Conservation (phyloP, 108 stramenopile genomes). For the Stephanodiscus triporus region DNA sequence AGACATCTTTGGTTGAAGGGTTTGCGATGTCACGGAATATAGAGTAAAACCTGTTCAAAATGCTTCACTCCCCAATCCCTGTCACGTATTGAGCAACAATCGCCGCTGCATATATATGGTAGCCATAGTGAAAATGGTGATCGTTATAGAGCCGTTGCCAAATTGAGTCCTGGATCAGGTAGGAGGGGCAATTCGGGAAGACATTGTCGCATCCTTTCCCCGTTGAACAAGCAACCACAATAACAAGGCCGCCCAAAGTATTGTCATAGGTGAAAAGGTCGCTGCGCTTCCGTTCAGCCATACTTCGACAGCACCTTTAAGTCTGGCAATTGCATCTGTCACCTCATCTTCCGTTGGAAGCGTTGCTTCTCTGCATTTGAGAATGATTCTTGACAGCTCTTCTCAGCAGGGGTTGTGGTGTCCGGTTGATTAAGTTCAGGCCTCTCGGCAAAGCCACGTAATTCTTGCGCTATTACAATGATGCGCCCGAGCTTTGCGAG, state of each 20-base stretch:
- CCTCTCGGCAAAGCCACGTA: slow-evolving; percentile 57
- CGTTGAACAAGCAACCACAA: slow-evolving; percentile 90
- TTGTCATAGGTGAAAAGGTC: slow-evolving; percentile 88
- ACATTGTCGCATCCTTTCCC: slow-evolving; percentile 68
- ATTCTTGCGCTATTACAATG: slow-evolving; percentile 80
- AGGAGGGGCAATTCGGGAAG: slow-evolving; percentile 85
- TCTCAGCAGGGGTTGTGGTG: slow-evolving; percentile 15
- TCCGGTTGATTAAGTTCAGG: slow-evolving; percentile 13
- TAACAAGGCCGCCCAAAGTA: slow-evolving; percentile 90
- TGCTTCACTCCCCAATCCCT: slow-evolving; percentile 80
- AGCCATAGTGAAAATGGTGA: slow-evolving; percentile 94
- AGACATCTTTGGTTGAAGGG: slow-evolving; percentile 74
- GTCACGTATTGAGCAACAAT: slow-evolving; percentile 84
- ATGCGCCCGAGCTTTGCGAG: slow-evolving; percentile 90
- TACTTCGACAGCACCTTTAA: slow-evolving; percentile 70
- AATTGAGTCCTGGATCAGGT: slow-evolving; percentile 87
- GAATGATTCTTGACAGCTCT: slow-evolving; percentile 37
- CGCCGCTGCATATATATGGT: slow-evolving; percentile 93
- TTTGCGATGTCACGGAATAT: slow-evolving; percentile 93
- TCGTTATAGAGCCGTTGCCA: slow-evolving; percentile 96
- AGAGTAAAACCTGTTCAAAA: slow-evolving; percentile 78
- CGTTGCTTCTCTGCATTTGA: slow-evolving; percentile 47
- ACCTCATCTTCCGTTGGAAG: slow-evolving; percentile 61
- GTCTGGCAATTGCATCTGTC: slow-evolving; percentile 48
- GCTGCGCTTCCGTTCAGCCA: slow-evolving; percentile 93